These are phyloP conservation scores for Umbilicus rupestris DNA, from an alignment of 164 flowering plant genomes.

Conservation along the genomic window DNA sequence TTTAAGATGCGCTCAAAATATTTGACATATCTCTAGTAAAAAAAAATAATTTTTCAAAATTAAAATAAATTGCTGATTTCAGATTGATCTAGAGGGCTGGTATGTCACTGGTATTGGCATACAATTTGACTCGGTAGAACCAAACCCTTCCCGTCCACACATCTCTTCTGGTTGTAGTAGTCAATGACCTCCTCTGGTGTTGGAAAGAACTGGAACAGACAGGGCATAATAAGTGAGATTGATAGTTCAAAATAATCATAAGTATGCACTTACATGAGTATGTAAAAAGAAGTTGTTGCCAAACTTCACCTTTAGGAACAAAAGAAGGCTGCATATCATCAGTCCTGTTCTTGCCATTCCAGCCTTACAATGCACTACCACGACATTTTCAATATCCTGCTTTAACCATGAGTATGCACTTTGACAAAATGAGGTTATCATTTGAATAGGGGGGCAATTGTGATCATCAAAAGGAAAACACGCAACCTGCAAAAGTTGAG, in stretches of 20 bases:
- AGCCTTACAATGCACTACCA: constrained; percentile 96
- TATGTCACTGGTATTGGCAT: constrained; percentile 19
- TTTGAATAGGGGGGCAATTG: constrained; percentile 92
- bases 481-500: constrained; percentile 55
- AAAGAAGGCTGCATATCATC: constrained; percentile 94
- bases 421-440: constrained; percentile 77
- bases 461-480: constrained; percentile 97
- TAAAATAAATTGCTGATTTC: constrained; percentile 9
- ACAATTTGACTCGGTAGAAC: constrained; percentile 99
- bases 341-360: constrained; percentile 98
- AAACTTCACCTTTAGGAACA: constrained; percentile 64
- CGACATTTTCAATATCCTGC: constrained; percentile 88
- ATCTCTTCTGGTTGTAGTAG: constrained; percentile 94
- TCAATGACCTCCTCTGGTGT: constrained; percentile 90
- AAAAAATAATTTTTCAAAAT: constrained; percentile 5
- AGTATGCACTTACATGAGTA: too few relatives aligned
- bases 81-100: background rate
- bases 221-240: background rate
- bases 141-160: constrained; percentile 89
- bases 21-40: constrained; percentile 78
- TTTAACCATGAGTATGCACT: constrained; percentile 97
- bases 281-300: background rate
- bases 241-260: too few relatives aligned
- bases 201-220: constrained; percentile 66
- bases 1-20: constrained; percentile 73